Evolutionary conservation across 2,329 filamentous ascomycete species (phyloP).

Genomic region (Anthostomella pinea): DNA sequence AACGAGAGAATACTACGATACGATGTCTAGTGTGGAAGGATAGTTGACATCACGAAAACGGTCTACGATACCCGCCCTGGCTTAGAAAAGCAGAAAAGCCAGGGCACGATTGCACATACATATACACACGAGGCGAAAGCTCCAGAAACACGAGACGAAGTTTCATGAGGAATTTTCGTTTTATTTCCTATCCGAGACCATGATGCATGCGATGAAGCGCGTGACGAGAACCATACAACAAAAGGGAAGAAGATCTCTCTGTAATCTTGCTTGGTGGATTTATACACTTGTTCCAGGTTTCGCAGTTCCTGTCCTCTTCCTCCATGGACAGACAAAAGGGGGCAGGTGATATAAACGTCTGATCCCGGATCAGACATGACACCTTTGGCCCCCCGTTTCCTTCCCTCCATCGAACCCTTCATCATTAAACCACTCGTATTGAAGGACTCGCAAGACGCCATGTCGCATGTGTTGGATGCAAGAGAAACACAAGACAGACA

Average conservation of each 20-base stretch:
- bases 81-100: too few relatives aligned
- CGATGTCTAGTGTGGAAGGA: constrained; percentile 8
- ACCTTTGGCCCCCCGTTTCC: too few relatives aligned
- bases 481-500: constrained; percentile 9
- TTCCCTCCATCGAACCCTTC: too few relatives aligned
- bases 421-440: too few relatives aligned
- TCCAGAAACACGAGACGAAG: constrained; percentile 16
- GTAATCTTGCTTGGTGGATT: constrained; percentile 20
- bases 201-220: constrained; percentile 24
- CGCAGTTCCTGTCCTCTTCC: too few relatives aligned
- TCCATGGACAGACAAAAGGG: too few relatives aligned
- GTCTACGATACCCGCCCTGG: constrained; percentile 18
- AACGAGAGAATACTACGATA: too few relatives aligned
- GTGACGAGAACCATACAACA: constrained; percentile 25
- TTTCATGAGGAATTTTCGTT: constrained; percentile 29
- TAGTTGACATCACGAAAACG: too few relatives aligned
- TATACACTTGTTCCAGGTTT: too few relatives aligned
- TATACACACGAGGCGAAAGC: constrained; percentile 15
- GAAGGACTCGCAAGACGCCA: constrained; percentile 1
- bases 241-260: constrained; percentile 20
- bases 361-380: too few relatives aligned
- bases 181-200: constrained; percentile 35
- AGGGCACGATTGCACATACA: constrained; percentile 11
- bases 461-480: constrained; percentile 4
- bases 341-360: too few relatives aligned